Evolutionary conservation across 2,329 filamentous ascomycete species (phyloP).

Genomic region (Microdochium paspali): DNA sequence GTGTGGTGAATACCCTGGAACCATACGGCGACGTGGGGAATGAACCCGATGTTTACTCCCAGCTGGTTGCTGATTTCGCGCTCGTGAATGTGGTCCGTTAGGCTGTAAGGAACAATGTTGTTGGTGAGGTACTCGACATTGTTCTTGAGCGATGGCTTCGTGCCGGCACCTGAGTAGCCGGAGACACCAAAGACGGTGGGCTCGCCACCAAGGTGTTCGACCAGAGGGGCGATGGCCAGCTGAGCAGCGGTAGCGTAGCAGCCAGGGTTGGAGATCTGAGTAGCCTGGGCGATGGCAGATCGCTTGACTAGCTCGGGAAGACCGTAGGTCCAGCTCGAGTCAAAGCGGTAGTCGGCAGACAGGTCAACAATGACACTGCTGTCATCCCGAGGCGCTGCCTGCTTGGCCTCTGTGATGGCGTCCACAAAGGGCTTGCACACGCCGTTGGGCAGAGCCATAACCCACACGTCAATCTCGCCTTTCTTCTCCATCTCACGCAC

Average conservation of each 20-base stretch:
- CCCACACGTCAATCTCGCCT: conserved; percentile 87
- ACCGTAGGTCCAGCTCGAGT: conserved; percentile 77
- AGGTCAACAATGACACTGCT: conserved; percentile 81
- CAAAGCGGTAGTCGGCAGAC: conserved; percentile 94
- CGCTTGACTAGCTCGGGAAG: conserved; percentile 79
- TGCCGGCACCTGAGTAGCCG: conserved; percentile 90
- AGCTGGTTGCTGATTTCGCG: conserved; percentile 77
- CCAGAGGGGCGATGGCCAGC: conserved; percentile 74
- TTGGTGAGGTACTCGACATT: conserved; percentile 72
- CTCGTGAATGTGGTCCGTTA: conserved; percentile 94
- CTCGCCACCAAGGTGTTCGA: conserved; percentile 65
- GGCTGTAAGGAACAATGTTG: conserved; percentile 84
- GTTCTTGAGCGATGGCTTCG: conserved; percentile 91
- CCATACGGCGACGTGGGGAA: conserved; percentile 92
- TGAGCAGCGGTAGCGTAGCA: conserved; percentile 94
- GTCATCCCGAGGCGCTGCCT: conserved; percentile 32
- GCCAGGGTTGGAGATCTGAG: conserved; percentile 82
- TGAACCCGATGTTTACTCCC: conserved; percentile 67
- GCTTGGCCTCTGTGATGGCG: conserved; percentile 65
- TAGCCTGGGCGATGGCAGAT: conserved; percentile 66
- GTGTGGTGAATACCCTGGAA: conserved; percentile 93
- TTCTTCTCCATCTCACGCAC: conserved; percentile 75
- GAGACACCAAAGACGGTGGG: conserved; percentile 86
- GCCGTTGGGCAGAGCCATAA: conserved; percentile 93
- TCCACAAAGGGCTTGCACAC: conserved; percentile 93